Evolutionary conservation across 345 rosid genomes (phyloP).

Genomic region (Mercurialis annua): DNA sequence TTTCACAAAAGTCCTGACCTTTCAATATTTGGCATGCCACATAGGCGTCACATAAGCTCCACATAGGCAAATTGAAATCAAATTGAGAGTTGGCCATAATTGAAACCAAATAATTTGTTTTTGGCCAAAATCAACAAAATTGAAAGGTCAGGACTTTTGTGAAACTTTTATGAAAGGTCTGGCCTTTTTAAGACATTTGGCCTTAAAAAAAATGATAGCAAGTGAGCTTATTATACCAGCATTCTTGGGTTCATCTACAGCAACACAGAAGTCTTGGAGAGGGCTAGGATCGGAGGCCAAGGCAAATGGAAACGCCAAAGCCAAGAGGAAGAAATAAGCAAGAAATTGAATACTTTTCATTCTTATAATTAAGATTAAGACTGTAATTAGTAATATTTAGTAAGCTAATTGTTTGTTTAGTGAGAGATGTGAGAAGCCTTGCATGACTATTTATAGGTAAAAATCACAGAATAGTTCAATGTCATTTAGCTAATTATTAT

Average conservation of each 20-base stretch:
- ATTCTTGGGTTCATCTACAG: constrained; percentile 1
- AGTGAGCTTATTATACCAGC: neutral
- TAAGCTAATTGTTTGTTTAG: neutral
- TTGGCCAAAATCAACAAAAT: too few species aligned
- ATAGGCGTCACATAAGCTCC: too few species aligned
- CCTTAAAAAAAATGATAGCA: neutral
- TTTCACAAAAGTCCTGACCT: too few species aligned
- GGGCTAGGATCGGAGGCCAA: constrained; percentile 19
- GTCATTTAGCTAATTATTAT: neutral
- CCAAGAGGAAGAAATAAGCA: neutral
- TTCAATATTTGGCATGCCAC: too few species aligned
- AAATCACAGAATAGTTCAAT: neutral
- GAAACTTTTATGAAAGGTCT: too few species aligned
- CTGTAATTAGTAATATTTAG: neutral
- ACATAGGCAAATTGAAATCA: too few species aligned
- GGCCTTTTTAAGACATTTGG: too few species aligned
- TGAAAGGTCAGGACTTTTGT: too few species aligned
- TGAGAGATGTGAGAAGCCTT: neutral
- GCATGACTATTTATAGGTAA: neutral
- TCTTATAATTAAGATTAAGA: neutral
- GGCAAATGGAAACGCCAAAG: neutral
- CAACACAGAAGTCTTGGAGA: constrained; percentile 22
- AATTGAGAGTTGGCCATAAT: too few species aligned
- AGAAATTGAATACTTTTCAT: neutral
- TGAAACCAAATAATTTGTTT: too few species aligned